A percentile compares a stretch with the other conserved stretches of the same genome.
These are phyloP conservation scores for Suillus luteus DNA, from an alignment of 768 basidiomycete genomes.

Conservation along the genomic window DNA sequence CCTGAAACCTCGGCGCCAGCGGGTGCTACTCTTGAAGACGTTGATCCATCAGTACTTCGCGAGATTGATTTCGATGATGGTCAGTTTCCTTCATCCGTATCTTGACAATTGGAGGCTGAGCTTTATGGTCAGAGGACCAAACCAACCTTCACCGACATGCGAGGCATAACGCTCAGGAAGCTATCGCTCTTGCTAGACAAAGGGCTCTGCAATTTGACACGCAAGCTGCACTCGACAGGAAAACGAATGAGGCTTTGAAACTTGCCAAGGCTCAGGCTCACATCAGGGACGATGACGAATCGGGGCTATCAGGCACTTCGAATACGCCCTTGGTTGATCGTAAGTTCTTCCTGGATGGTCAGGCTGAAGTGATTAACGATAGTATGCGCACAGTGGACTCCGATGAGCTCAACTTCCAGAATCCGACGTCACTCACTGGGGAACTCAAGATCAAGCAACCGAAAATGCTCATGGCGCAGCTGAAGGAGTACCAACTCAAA, in stretches of 20 bases:
- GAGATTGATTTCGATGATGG: slow-evolving; percentile 94
- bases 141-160: slow-evolving; percentile 87
- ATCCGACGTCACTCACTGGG: slow-evolving; percentile 88
- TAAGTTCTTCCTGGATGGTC: slow-evolving; percentile 39
- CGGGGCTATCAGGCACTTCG: slow-evolving; percentile 31
- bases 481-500: slow-evolving; percentile 98
- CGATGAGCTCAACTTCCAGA: slow-evolving; percentile 98
- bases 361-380: slow-evolving; percentile 12
- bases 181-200: slow-evolving; percentile 74
- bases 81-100: slow-evolving; percentile 35
- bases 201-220: slow-evolving; percentile 86
- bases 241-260: slow-evolving; percentile 75
- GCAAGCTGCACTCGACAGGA: slow-evolving; percentile 77
- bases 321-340: slow-evolving; percentile 67
- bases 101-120: slow-evolving; percentile 10
- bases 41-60: slow-evolving; percentile 52
- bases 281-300: slow-evolving; percentile 47
- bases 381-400: slow-evolving; percentile 67
- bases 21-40: slow-evolving; percentile 60
- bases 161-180: slow-evolving; percentile 85
- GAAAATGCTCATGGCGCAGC: slow-evolving; percentile 91
- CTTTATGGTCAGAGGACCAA: slow-evolving; percentile 66
- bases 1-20: slow-evolving; percentile 46
- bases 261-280: slow-evolving; percentile 58
- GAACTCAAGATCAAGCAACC: slow-evolving; percentile 88